Base-by-base conservation (phyloP, 805 yeast species). In the Candida lessepsii region DNA sequence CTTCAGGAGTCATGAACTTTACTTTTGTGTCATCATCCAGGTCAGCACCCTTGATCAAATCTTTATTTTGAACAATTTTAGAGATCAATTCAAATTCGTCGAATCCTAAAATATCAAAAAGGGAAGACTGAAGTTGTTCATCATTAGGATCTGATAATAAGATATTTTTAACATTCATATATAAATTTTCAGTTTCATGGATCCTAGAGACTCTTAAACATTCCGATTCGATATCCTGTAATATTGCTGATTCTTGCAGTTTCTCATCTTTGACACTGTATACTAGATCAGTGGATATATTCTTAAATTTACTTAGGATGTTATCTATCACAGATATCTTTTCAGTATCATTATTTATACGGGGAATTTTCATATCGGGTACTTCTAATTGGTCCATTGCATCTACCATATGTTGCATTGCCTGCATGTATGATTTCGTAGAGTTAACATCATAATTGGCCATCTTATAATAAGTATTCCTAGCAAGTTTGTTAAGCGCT, bases 71-170 rank as follows among this genome's bases (percentile, higher is more conserved):
- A 3, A 87, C 58, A 9, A 88, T 61, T 32, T 70, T 74, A 1
- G 88, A 73, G 8, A 90, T 85, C 36, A 90, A 61, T 39, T 88
- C 96, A 45, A 93, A 74, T 54, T 87, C 85, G 18, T 88, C 96
- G 50, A 80, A 84, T 0, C 99, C 99, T 1, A 93, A 59, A 6
- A 86, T 69, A 57, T 89, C 96, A 44, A 87, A 80, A 29, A 93
- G 62, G 5, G 77, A 65, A 5, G 86, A 79, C 53, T 90, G 96
- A 9, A 86, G 53, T 27, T 76, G 80, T 25, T 77, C 84, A 29
- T 80, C 83, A 33, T 40, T 35, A 9, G 37, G 32, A 33, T 42
- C 24, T 17, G 42, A n/a, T 8, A 19, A 10, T 3, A 47, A 13
- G 14, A 44, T 39, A 16, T 39, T 35, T 16, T 29, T 35, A 3